Conservation (phyloP, 768 basidiomycete genomes). For the Amanita pallidorosea region DNA sequence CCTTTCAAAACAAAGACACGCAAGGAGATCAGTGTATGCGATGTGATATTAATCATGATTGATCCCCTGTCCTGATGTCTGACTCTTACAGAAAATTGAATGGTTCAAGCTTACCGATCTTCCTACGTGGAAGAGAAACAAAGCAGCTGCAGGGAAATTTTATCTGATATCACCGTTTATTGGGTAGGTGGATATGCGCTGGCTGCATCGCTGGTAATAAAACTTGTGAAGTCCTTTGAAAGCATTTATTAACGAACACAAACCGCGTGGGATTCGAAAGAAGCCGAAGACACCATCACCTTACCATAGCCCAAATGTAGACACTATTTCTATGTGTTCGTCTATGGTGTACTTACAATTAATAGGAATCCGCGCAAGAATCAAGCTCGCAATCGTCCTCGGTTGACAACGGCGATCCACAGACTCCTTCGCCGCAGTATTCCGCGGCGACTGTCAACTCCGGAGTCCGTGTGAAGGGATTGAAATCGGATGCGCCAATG, state of each 20-base stretch:
- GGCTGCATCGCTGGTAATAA: conserved; percentile 6
- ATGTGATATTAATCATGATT: background rate
- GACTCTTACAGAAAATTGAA: conserved; percentile 68
- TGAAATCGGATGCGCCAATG: conserved; percentile 16
- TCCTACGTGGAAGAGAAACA: conserved; percentile 86
- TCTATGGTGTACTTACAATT: conserved; percentile 7
- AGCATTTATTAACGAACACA: conserved; percentile 54
- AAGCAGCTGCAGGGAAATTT: conserved; percentile 65
- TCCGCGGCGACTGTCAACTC: conserved; percentile 27
- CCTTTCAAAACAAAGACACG: conserved; percentile 88
- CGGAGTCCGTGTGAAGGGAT: conserved; percentile 20
- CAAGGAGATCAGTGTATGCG: conserved; percentile 92
- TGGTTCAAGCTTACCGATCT: conserved; percentile 89
- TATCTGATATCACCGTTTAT: conserved; percentile 96
- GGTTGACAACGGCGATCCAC: conserved; percentile 47
- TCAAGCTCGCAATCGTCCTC: conserved; percentile 62
- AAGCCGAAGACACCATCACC: conserved; percentile 16
- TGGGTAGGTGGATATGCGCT: conserved; percentile 32
- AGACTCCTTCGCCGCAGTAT: conserved; percentile 54
- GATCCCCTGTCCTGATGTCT: background rate
- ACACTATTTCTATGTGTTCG: background rate
- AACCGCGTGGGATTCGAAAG: conserved; percentile 36
- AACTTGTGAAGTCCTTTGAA: conserved; percentile 40
- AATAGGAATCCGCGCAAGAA: conserved; percentile 36
- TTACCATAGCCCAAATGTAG: conserved; percentile 5